Evolutionary conservation across 1,139 yeast genomes (phyloP).

Genomic region (Hyphopichia buzzinii): DNA sequence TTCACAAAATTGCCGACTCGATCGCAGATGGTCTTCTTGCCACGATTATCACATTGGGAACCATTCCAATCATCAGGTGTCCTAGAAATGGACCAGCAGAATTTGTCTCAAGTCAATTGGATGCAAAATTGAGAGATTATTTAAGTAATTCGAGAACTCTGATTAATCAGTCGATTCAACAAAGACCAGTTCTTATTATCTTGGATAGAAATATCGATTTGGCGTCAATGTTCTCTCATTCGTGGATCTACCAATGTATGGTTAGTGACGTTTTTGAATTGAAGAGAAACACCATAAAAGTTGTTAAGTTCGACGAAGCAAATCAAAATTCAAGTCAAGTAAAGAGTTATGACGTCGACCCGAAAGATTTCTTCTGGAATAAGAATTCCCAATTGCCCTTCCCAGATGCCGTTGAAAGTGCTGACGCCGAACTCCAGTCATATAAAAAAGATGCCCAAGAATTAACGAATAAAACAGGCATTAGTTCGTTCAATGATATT

Average conservation of each 20-base stretch:
- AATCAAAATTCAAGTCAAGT: constrained; percentile 29
- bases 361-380: constrained; percentile 89
- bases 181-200: constrained; percentile 74
- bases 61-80: constrained; percentile 86
- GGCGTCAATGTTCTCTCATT: constrained; percentile 91
- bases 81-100: constrained; percentile 96
- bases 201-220: constrained; percentile 88
- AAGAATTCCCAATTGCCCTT: constrained; percentile 84
- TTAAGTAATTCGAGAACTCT: constrained; percentile 61
- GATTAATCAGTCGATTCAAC: constrained; percentile 31
- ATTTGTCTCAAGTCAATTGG: constrained; percentile 83
- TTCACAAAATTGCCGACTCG: constrained; percentile 62
- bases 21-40: constrained; percentile 83
- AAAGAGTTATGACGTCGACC: constrained; percentile 81
- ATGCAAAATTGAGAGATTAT: constrained; percentile 78
- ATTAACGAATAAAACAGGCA: constrained; percentile 77
- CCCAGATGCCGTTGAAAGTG: constrained; percentile 97
- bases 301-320: constrained; percentile 35
- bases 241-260: constrained; percentile 97
- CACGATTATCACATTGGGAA: constrained; percentile 70
- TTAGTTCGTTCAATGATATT: constrained; percentile 66
- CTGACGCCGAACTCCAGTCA: constrained; percentile 74
- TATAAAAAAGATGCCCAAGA: constrained; percentile 88
- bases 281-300: constrained; percentile 65
- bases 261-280: constrained; percentile 88